Conservation (phyloP, 1,284 basidiomycete species). For the Cutaneotrichosporon spelunceum region DNA sequence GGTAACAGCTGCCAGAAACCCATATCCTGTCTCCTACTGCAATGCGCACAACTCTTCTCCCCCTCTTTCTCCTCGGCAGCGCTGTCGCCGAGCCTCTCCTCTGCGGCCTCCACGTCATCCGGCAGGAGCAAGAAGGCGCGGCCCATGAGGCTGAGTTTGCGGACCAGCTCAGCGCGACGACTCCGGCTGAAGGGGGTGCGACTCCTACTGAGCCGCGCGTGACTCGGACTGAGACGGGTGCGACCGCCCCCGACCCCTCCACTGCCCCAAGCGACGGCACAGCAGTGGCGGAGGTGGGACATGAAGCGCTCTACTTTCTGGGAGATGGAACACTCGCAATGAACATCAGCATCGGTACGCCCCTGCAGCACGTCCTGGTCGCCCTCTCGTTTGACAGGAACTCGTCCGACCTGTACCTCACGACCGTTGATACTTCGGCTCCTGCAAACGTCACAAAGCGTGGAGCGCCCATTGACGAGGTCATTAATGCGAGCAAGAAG, state of each 20-base stretch:
- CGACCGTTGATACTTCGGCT: not conserved
- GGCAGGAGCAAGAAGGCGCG: not conserved
- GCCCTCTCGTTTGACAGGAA: not conserved
- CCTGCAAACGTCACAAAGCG: not conserved
- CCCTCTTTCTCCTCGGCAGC: not conserved
- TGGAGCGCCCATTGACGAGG: not conserved
- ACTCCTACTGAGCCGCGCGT: no score
- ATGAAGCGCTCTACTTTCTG: not conserved
- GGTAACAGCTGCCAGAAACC: not conserved
- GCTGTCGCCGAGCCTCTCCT: not conserved
- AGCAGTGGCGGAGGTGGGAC: not conserved
- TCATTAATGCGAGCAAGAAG: not conserved
- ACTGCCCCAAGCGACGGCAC: not conserved
- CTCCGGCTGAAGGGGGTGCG: not conserved
- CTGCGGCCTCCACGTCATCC: not conserved
- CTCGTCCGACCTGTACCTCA: not conserved
- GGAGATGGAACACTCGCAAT: not conserved
- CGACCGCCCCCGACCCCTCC: not conserved
- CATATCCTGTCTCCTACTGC: not conserved
- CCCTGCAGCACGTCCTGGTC: not conserved
- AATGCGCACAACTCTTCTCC: not conserved
- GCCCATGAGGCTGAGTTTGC: not conserved
- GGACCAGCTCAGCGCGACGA: not conserved
- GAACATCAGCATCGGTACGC: constrained; percentile 3
- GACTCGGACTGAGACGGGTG: not conserved